Conservation (phyloP, 1,139 yeast genomes). For the Nakaseomyces delphensis region DNA sequence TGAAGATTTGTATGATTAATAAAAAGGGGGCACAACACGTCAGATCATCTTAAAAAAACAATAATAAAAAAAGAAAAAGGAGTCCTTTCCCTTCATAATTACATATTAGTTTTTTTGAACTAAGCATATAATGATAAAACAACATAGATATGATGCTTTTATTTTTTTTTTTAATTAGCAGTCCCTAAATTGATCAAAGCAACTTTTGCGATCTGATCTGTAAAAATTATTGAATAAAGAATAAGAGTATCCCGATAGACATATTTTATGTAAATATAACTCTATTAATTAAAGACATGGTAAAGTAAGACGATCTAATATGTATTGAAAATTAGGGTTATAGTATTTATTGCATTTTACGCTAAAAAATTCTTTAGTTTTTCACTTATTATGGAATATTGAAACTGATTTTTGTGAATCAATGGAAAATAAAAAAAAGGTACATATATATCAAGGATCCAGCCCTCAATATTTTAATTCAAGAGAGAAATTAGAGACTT, state of each 20-base stretch:
- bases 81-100: not conserved
- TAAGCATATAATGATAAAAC: conserved; percentile 5
- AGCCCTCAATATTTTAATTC: not conserved
- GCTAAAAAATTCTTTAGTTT: no score
- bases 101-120: not conserved
- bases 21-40: no score
- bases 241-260: no score
- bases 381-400: not conserved
- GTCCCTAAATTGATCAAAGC: not conserved
- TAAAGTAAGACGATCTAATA: no score
- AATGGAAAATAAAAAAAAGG: not conserved
- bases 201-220: not conserved
- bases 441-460: not conserved
- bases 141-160: conserved; percentile 1
- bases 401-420: no score
- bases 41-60: not conserved
- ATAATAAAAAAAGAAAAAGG: not conserved
- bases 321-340: no score
- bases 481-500: conserved; percentile 1
- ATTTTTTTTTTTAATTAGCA: no score
- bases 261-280: no score
- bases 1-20: conserved; percentile 42
- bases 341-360: no score
- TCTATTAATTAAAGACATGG: no score
- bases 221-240: not conserved